A percentile compares a stretch with the other conserved stretches of the same genome.
Evolutionary conservation across 2,329 filamentous ascomycete genomes (phyloP).

Genomic region (Colletotrichum sojae): DNA sequence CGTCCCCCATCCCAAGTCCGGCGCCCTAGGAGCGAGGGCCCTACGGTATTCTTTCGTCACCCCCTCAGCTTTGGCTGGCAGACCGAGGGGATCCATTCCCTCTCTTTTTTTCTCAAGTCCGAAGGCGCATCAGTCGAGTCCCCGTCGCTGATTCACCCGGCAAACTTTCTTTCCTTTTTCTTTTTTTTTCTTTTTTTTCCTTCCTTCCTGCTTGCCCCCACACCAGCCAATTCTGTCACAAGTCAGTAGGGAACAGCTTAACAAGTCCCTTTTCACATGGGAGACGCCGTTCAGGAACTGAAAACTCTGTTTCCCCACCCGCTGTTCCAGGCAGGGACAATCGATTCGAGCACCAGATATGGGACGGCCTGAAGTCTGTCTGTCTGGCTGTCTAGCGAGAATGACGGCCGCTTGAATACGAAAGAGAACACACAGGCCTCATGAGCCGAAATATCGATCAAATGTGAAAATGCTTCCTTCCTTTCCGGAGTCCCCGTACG

Average conservation of each 20-base stretch:
- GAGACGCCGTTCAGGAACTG: constrained; percentile 34
- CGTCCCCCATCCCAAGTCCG: constrained; percentile 34
- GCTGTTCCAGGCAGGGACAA: constrained; percentile 17
- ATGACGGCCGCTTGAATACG: constrained; percentile 26
- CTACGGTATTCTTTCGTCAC: constrained; percentile 17
- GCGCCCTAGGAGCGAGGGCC: not conserved
- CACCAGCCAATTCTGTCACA: constrained; percentile 35
- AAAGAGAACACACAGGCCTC: constrained; percentile 27
- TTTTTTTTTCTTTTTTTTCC: too few relatives aligned
- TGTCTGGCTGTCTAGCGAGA: not conserved
- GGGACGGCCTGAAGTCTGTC: constrained; percentile 31
- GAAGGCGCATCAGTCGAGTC: constrained; percentile 33
- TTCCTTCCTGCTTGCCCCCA: constrained; percentile 21
- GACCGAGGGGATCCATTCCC: not conserved
- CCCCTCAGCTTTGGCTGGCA: constrained; percentile 23
- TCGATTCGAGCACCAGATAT: constrained; percentile 29
- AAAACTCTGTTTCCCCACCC: constrained; percentile 28
- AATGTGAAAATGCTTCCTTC: not conserved
- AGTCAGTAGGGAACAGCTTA: constrained; percentile 24
- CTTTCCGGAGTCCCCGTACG: constrained; percentile 19
- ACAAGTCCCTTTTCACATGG: constrained; percentile 37
- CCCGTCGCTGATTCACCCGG: constrained; percentile 31
- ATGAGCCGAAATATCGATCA: not conserved
- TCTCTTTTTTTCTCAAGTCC: not conserved
- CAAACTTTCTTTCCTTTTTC: constrained; percentile 28